Evolutionary conservation across 805 yeast genomes (phyloP).

Genomic region (Millerozyma miso): DNA sequence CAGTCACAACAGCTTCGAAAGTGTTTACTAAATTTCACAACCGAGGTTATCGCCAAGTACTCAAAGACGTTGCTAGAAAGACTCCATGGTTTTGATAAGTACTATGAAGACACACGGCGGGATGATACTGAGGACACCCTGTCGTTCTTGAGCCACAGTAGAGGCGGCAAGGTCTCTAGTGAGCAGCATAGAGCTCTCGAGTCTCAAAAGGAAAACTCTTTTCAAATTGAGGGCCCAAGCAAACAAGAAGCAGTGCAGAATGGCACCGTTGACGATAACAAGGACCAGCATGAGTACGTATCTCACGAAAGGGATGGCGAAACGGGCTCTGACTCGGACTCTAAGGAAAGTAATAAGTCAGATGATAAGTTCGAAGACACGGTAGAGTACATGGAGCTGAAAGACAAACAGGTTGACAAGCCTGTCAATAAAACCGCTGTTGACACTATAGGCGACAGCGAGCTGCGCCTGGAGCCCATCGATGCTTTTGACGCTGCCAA

Average conservation of each 20-base stretch:
- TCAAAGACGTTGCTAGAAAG: constrained; percentile 16
- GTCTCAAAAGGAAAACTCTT: constrained; percentile 5
- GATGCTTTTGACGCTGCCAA: neutral
- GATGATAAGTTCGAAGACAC: neutral
- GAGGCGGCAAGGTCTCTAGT: neutral
- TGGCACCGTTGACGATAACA: neutral
- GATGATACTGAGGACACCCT: neutral
- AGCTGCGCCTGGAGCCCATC: neutral
- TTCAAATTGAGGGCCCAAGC: neutral
- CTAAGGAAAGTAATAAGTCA: neutral
- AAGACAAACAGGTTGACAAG: neutral
- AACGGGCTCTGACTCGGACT: neutral
- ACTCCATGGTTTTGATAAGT: constrained; percentile 13
- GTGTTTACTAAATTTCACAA: neutral
- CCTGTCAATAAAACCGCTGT: neutral
- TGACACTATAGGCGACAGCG: constrained; percentile 1
- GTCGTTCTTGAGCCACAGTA: neutral
- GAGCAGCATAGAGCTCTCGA: neutral
- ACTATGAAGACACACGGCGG: neutral
- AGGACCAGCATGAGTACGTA: neutral
- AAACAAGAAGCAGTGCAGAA: neutral
- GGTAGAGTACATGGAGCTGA: neutral
- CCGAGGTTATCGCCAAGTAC: constrained; percentile 9
- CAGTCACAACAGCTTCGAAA: neutral
- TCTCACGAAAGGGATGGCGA: constrained; percentile 21